phyloP scores from a whole-genome alignment of 306 rosid species.

The Citrullus amarus region DNA sequence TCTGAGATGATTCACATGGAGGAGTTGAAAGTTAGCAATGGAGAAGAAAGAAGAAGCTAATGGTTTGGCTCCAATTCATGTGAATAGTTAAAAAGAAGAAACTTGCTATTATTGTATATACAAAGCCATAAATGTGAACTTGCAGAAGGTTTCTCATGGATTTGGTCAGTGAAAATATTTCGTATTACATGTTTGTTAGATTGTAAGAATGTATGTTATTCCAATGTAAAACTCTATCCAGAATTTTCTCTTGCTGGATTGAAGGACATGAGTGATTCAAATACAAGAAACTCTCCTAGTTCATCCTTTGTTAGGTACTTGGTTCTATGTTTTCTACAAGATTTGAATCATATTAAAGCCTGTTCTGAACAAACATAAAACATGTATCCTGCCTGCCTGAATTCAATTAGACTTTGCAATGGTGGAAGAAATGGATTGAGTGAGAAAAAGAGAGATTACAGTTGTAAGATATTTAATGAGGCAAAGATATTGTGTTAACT shows the following conservation, averaged over 20 bases:
- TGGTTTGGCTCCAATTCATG: background rate
- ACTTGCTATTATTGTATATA: background rate
- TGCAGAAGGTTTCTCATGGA: background rate
- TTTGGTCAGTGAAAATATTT: background rate
- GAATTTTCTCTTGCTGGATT: conserved; percentile 4
- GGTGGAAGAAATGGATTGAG: too few relatives aligned
- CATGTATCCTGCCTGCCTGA: too few relatives aligned
- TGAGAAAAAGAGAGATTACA: too few relatives aligned
- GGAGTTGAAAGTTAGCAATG: background rate
- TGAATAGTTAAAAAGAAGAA: background rate
- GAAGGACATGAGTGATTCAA: background rate
- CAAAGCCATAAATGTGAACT: conserved; percentile 10
- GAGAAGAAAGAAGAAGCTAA: background rate
- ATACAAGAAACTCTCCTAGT: background rate
- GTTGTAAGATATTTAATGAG: too few relatives aligned
- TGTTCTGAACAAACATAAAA: too few relatives aligned
- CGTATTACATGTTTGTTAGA: background rate
- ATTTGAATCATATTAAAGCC: too few relatives aligned
- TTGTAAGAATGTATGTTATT: background rate
- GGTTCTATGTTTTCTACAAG: too few relatives aligned
- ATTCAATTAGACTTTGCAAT: too few relatives aligned
- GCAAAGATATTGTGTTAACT: too few relatives aligned
- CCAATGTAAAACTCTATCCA: background rate
- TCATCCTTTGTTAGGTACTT: background rate
- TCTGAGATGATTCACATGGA: background rate